Evolutionary conservation across 1,284 basidiomycete species (phyloP).

Genomic region (Fereydounia khargensis): DNA sequence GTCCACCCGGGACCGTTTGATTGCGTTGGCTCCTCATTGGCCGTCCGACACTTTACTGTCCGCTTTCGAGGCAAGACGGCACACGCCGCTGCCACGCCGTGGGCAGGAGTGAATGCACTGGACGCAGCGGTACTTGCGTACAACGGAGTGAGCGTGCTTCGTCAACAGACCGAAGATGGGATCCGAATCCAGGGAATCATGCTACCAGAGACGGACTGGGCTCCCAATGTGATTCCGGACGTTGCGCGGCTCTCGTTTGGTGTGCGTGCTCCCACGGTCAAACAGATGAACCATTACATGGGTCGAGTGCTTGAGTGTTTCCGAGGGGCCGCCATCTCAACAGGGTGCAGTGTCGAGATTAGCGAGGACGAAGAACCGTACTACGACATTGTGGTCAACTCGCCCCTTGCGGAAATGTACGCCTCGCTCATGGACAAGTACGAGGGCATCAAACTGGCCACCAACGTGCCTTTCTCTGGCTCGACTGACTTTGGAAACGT

Average conservation of each 20-base stretch:
- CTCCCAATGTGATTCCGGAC: slow-evolving; percentile 69
- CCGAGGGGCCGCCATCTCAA: slow-evolving; percentile 72
- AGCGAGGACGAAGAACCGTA: slow-evolving; percentile 59
- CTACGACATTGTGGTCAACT: slow-evolving; percentile 55
- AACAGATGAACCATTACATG: too few relatives aligned
- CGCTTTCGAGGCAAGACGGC: slow-evolving; percentile 41
- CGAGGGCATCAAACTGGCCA: too few relatives aligned
- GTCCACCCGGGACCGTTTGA: slow-evolving; percentile 60
- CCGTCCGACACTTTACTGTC: slow-evolving; percentile 54
- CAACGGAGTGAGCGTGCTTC: slow-evolving; percentile 69
- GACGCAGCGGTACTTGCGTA: slow-evolving; percentile 81
- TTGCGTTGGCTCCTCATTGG: slow-evolving; percentile 62
- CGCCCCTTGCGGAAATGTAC: slow-evolving; percentile 48
- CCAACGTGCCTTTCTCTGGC: slow-evolving; percentile 39
- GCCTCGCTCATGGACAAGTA: too few relatives aligned
- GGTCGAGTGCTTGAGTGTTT: slow-evolving; percentile 66
- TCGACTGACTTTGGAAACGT: slow-evolving; percentile 58
- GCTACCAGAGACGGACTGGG: slow-evolving; percentile 49
- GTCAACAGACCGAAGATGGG: slow-evolving; percentile 70
- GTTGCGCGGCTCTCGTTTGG: slow-evolving; percentile 70
- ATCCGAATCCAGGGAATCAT: slow-evolving; percentile 60
- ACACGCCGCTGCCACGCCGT: slow-evolving; percentile 63
- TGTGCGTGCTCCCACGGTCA: slow-evolving; percentile 68
- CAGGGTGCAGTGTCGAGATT: slow-evolving; percentile 68
- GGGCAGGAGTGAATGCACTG: slow-evolving; percentile 79